Evolutionary conservation across 2,329 filamentous ascomycete species (phyloP).

Genomic region (Diplodia scrobiculata): DNA sequence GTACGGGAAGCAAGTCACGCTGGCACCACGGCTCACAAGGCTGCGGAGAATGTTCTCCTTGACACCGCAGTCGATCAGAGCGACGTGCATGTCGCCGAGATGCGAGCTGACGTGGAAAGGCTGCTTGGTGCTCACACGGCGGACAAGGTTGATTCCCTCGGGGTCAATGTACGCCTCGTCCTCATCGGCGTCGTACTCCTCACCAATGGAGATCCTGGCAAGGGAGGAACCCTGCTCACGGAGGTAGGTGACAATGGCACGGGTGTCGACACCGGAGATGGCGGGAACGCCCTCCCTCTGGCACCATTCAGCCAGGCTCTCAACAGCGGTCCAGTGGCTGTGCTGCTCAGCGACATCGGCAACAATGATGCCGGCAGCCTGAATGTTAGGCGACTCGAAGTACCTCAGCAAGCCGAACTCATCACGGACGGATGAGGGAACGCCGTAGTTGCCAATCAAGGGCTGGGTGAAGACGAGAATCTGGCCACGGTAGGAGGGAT

Average conservation of each 20-base stretch:
- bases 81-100: constrained; percentile 83
- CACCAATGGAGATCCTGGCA: constrained; percentile 89
- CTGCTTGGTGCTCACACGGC: constrained; percentile 95
- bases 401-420: constrained; percentile 90
- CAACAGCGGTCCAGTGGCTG: constrained; percentile 98
- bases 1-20: constrained; percentile 91
- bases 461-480: constrained; percentile 98
- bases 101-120: constrained; percentile 91
- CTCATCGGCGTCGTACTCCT: constrained; percentile 98
- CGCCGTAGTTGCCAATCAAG: constrained; percentile 97
- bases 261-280: constrained; percentile 95
- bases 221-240: constrained; percentile 96
- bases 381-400: constrained; percentile 97
- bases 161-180: constrained; percentile 96
- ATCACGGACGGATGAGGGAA: constrained; percentile 83
- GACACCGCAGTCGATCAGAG: constrained; percentile 95
- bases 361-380: constrained; percentile 93
- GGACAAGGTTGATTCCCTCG: constrained; percentile 93
- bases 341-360: constrained; percentile 91
- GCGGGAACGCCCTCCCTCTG: constrained; percentile 92
- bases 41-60: constrained; percentile 99
- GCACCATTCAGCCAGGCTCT: constrained; percentile 92
- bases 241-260: constrained; percentile 91
- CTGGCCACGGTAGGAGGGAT: constrained; percentile 75
- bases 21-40: constrained; percentile 86